Conservation (phyloP, 2,329 filamentous ascomycete species). For the Nothomitra cinnamomea region DNA sequence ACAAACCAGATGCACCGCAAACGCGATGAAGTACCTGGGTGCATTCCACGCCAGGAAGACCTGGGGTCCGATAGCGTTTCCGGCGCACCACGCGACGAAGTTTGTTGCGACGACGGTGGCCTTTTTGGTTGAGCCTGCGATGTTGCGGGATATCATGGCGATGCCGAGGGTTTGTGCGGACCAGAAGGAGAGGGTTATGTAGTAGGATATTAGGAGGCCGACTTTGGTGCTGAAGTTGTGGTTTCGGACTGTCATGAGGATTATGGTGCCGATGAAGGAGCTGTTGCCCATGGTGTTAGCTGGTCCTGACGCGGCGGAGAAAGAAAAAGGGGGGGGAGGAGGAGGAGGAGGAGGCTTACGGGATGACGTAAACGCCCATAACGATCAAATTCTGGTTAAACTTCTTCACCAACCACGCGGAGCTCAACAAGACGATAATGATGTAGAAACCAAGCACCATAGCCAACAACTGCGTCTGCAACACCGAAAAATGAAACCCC, state of each 20-base stretch:
- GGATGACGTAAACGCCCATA: constrained; percentile 26
- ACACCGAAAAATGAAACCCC: constrained; percentile 16
- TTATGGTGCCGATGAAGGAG: constrained; percentile 41
- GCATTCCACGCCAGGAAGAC: constrained; percentile 38
- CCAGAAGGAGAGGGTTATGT: constrained; percentile 42
- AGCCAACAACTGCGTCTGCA: constrained; percentile 5
- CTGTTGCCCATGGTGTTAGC: constrained; percentile 33
- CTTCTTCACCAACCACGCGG: constrained; percentile 48
- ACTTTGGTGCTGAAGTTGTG: constrained; percentile 30
- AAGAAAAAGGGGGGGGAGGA: constrained; percentile 17
- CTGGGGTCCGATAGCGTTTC: constrained; percentile 42
- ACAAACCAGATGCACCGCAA: constrained; percentile 12
- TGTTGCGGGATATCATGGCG: constrained; percentile 44
- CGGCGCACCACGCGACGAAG: constrained; percentile 33
- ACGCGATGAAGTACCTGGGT: constrained; percentile 41
- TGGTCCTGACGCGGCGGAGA: constrained; percentile 46
- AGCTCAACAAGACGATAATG: constrained; percentile 43
- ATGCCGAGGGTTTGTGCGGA: constrained; percentile 47
- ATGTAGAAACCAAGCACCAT: constrained; percentile 28
- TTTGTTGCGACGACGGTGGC: constrained; percentile 39
- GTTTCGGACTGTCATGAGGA: constrained; percentile 43
- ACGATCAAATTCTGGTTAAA: constrained; percentile 41
- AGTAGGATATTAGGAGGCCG: constrained; percentile 46
- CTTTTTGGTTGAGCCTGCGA: constrained; percentile 42
- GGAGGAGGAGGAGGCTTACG: no score